A percentile compares a stretch with the other conserved stretches of the same genome.
Evolutionary conservation across 2,329 filamentous ascomycete species (phyloP).

Genomic region (Verticillium nubilum): DNA sequence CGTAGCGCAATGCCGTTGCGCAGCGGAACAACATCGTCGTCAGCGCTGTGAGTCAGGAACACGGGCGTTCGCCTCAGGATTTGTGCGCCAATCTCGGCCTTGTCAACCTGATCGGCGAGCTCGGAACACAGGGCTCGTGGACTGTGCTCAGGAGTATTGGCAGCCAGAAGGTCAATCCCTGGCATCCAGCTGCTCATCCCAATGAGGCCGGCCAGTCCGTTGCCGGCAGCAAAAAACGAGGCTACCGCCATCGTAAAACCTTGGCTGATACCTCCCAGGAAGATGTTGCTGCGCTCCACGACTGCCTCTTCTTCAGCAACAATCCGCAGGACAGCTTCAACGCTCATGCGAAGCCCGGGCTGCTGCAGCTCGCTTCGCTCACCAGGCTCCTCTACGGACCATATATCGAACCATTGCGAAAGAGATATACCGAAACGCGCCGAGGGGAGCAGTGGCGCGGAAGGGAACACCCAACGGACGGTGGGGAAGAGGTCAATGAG

Average conservation of each 20-base stretch:
- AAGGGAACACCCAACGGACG: conserved; percentile 23
- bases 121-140: not conserved
- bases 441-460: conserved; percentile 11
- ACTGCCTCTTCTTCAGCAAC: conserved; percentile 16
- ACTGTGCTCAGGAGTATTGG: not conserved
- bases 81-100: not conserved
- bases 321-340: conserved; percentile 11
- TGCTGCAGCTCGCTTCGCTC: conserved; percentile 15
- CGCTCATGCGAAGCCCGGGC: conserved; percentile 15
- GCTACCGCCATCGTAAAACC: conserved; percentile 21
- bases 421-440: conserved; percentile 14
- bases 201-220: conserved; percentile 18
- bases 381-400: conserved; percentile 9
- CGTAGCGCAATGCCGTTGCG: conserved; percentile 16
- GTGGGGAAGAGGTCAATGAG: conserved; percentile 16
- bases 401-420: conserved; percentile 25
- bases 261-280: conserved; percentile 24
- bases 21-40: conserved; percentile 22
- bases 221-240: conserved; percentile 6
- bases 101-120: not conserved
- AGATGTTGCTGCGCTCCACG: conserved; percentile 17
- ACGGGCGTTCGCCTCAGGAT: conserved; percentile 11
- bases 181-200: conserved; percentile 24
- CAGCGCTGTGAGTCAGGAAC: conserved; percentile 19
- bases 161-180: not conserved